Evolutionary conservation across 306 rosid genomes (phyloP).

Genomic region (Gastrolobium bilobum): DNA sequence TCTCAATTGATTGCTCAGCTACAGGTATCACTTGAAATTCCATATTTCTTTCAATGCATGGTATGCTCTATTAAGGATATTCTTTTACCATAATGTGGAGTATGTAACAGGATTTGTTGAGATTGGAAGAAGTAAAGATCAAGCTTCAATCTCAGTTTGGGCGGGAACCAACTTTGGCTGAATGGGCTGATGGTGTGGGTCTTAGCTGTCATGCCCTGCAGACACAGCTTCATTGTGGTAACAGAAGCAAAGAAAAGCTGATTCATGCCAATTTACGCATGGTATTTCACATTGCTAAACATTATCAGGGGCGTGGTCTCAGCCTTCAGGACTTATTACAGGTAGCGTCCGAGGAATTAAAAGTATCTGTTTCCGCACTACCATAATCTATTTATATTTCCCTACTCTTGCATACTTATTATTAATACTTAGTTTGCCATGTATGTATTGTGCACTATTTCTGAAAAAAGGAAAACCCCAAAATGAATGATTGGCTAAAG

Average conservation of each 20-base stretch:
- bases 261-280: conserved; percentile 81
- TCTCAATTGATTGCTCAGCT: conserved; percentile 67
- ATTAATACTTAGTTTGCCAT: conserved; percentile 18
- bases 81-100: conserved; percentile 50
- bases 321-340: conserved; percentile 89
- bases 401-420: conserved; percentile 29
- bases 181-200: conserved; percentile 94
- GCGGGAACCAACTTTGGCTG: conserved; percentile 86
- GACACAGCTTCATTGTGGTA: conserved; percentile 64
- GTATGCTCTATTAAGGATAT: conserved; percentile 42
- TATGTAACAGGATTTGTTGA: conserved; percentile 71
- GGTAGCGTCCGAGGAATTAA: conserved; percentile 57
- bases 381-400: conserved; percentile 31
- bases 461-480: conserved; percentile 32
- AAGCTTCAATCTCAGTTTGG: conserved; percentile 83
- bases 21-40: conserved; percentile 66
- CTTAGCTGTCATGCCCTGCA: conserved; percentile 65
- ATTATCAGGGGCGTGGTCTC: conserved; percentile 86
- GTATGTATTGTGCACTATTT: conserved; percentile 29
- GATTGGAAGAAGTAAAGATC: conserved; percentile 71
- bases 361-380: conserved; percentile 16
- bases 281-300: conserved; percentile 94
- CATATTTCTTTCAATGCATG: conserved; percentile 24
- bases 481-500: conserved; percentile 35
- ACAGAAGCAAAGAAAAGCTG: conserved; percentile 74